Base-by-base conservation (phyloP, 139 green algal species). In the Ettlia oleoabundans region DNA sequence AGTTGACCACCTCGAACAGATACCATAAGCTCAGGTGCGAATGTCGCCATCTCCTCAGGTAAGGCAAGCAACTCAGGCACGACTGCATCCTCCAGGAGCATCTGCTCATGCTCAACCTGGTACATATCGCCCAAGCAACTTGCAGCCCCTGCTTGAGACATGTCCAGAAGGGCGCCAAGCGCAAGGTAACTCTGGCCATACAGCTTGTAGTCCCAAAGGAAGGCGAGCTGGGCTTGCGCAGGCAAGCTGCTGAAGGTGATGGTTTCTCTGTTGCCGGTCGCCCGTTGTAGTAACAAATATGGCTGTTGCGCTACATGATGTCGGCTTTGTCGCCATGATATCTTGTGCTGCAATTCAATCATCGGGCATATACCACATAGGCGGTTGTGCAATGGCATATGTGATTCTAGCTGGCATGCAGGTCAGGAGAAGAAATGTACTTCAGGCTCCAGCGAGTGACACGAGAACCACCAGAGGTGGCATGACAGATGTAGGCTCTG, bases 101-200 rank as follows among this genome's bases (percentile, higher is more conserved):
- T 10, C 40, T 61, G 41, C 65, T 47, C 15, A 2, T n/a, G 3
- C 1, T 26, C 2, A 72, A 15, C 47, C 47, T 24, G 15, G 47
- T 42, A 51, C 1, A 18, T 15, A 3, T 72, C 65, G 15, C 33
- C 65, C 9, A 22, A 10, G 35, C n/a, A 66, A 32, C 42, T 52
- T 38, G 71, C 33, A 33, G 30, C 32, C 19, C 47, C 71, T 38
- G 70, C 81, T 26, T 32, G 35, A 0, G 85, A 83, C 81, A 93
- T 85, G 71, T 95, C 92, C 61, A 95, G 75, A 18, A 91, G 87
- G 7, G 71, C 88, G 1, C 88, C 91, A 1, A 69, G 87, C 1
- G 91, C 85, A 47, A 95, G 65, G 33, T 89, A 61, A 30, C 86
- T 30, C n/a, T 32, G 75, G n/a, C 84, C 84, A 21, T 1, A 32